phyloP scores from a whole-genome alignment of 441 rosid genomes.

The Gossypium aridum region DNA sequence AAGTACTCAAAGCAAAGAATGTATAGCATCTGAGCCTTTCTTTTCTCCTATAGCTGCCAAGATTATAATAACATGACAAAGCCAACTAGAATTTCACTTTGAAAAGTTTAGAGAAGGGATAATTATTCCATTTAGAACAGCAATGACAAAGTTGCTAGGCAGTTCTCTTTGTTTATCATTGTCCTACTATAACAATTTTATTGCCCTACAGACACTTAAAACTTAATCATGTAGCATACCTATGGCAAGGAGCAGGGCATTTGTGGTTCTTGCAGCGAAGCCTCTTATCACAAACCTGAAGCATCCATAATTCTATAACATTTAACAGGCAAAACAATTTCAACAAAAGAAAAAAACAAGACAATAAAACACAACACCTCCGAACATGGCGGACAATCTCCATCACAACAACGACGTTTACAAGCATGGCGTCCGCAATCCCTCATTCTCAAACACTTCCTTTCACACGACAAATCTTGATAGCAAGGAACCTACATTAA shows the following conservation, averaged over 20 bases:
- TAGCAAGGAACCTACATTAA: constrained; percentile 89
- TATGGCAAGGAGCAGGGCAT: constrained; percentile 90
- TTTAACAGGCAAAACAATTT: background rate
- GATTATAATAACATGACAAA: background rate
- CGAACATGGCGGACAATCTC: constrained; percentile 82
- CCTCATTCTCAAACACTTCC: constrained; percentile 71
- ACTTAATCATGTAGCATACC: constrained; percentile 32
- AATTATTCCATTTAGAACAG: background rate
- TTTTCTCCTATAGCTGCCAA: background rate
- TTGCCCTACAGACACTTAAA: constrained; percentile 3
- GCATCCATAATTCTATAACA: constrained; percentile 12
- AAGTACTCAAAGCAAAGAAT: background rate
- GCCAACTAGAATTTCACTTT: background rate
- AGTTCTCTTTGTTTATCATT: background rate
- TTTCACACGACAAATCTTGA: constrained; percentile 89
- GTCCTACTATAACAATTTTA: background rate
- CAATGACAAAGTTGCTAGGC: background rate
- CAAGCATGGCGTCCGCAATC: constrained; percentile 93
- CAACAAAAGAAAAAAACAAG: background rate
- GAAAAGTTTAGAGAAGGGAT: background rate
- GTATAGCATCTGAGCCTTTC: background rate
- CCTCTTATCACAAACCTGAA: constrained; percentile 72
- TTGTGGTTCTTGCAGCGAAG: constrained; percentile 85
- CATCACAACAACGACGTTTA: constrained; percentile 93
- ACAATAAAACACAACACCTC: constrained; percentile 37